Conservation (phyloP, 108 stramenopile species). For the Cyclotella sp. region DNA sequence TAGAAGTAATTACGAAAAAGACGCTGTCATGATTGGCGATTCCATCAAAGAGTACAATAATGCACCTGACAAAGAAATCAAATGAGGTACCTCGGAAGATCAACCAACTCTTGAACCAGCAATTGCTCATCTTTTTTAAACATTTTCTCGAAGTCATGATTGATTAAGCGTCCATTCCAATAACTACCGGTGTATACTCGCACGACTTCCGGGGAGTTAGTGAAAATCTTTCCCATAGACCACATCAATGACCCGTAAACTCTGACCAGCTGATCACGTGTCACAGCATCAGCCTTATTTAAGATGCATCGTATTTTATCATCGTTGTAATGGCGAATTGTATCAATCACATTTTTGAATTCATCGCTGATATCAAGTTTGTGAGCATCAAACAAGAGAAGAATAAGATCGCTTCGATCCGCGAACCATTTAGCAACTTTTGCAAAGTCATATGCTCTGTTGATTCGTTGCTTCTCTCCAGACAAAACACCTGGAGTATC, state of each 20-base stretch:
- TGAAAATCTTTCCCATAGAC: constrained; percentile 83
- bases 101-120: constrained; percentile 70
- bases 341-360: constrained; percentile 78
- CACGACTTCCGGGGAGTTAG: constrained; percentile 68
- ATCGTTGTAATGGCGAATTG: constrained; percentile 57
- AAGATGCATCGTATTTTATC: constrained; percentile 86
- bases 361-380: constrained; percentile 90
- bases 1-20: not conserved
- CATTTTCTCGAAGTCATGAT: constrained; percentile 60
- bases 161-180: constrained; percentile 74
- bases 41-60: not conserved
- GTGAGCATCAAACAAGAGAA: constrained; percentile 85
- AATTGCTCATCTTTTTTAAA: constrained; percentile 80
- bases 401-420: constrained; percentile 76
- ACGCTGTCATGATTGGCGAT: too few relatives aligned
- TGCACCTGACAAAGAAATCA: not conserved
- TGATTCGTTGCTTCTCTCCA: constrained; percentile 88
- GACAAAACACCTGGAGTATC: constrained; percentile 91
- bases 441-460: constrained; percentile 67
- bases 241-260: constrained; percentile 93
- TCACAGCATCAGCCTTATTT: constrained; percentile 88
- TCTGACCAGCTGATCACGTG: constrained; percentile 82
- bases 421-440: constrained; percentile 81
- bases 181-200: constrained; percentile 82
- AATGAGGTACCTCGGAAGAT: constrained; percentile 38